Evolutionary conservation across 2,329 filamentous ascomycete genomes (phyloP).

Genomic region (Diplocarpon mali): DNA sequence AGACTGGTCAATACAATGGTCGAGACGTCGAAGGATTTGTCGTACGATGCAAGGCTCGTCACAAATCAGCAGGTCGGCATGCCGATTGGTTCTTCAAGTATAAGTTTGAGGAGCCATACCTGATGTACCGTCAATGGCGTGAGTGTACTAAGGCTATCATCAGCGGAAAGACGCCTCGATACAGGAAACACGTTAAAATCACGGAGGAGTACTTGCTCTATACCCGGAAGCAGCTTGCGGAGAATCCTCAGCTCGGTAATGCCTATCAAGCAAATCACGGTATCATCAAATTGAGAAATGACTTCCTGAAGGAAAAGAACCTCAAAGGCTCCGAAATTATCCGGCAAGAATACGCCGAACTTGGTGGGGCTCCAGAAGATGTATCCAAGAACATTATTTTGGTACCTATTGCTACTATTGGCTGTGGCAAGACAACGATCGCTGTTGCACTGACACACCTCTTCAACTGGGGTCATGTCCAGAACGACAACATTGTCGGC

Average conservation of each 20-base stretch:
- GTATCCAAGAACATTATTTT: constrained; percentile 63
- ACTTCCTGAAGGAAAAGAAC: constrained; percentile 74
- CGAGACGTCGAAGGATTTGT: constrained; percentile 96
- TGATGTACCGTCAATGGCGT: constrained; percentile 98
- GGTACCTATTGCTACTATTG: constrained; percentile 86
- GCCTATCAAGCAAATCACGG: constrained; percentile 82
- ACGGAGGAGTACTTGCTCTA: constrained; percentile 86
- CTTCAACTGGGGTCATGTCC: constrained; percentile 85
- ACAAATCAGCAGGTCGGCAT: constrained; percentile 43
- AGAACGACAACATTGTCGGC: constrained; percentile 91
- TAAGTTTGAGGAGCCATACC: constrained; percentile 97
- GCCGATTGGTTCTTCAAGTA: constrained; percentile 99
- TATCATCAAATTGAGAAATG: constrained; percentile 82
- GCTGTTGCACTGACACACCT: constrained; percentile 71
- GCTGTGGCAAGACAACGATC: constrained; percentile 93
- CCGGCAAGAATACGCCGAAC: constrained; percentile 51
- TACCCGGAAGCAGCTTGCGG: constrained; percentile 60
- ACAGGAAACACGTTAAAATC: constrained; percentile 79
- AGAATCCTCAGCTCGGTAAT: constrained; percentile 55
- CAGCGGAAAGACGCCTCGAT: constrained; percentile 57
- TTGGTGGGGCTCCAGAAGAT: constrained; percentile 38
- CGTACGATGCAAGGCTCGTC: constrained; percentile 66
- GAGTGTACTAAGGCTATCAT: constrained; percentile 93
- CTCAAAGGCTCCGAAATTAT: constrained; percentile 85
- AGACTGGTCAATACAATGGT: constrained; percentile 81